Conservation (phyloP, 495 filamentous ascomycete genomes). For the Trichocladium antarcticum region DNA sequence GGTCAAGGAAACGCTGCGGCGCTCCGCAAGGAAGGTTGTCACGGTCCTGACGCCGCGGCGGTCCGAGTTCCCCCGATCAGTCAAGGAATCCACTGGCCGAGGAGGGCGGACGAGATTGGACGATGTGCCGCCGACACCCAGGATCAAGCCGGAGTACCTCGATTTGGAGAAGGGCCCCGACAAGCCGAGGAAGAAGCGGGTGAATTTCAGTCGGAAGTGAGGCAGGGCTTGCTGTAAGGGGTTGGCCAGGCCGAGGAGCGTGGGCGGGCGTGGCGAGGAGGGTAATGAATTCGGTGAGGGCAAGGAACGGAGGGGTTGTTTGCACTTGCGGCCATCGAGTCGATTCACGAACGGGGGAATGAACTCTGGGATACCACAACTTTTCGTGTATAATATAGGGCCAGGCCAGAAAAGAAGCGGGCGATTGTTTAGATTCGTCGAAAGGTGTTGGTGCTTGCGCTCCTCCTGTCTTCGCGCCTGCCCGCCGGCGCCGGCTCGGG, state of each 20-base stretch:
- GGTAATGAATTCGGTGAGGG: no score
- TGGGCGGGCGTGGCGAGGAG: no score
- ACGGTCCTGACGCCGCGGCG: constrained; percentile 44
- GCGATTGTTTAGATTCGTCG: constrained; percentile 47
- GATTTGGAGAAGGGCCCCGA: constrained; percentile 43
- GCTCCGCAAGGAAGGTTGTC: constrained; percentile 43
- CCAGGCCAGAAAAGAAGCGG: constrained; percentile 10
- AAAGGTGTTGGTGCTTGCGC: constrained; percentile 64
- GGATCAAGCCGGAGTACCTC: constrained; percentile 26
- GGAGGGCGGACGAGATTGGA: constrained; percentile 31
- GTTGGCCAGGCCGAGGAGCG: no score
- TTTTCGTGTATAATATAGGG: constrained; percentile 22
- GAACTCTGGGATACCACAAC: constrained; percentile 11
- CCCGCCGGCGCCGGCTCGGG: constrained; percentile 25
- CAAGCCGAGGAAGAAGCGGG: constrained; percentile 29
- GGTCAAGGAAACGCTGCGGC: constrained; percentile 41
- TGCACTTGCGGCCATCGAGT: not conserved
- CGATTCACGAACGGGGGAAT: constrained; percentile 4
- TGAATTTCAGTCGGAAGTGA: constrained; percentile 28
- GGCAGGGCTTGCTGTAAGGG: not conserved
- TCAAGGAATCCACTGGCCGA: constrained; percentile 30
- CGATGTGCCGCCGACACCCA: constrained; percentile 43
- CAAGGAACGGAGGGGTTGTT: no score
- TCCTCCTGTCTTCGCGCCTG: constrained; percentile 45
- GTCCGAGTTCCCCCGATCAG: constrained; percentile 43